phyloP scores from a whole-genome alignment of 148 eudicot species.

The Spergularia marina region DNA sequence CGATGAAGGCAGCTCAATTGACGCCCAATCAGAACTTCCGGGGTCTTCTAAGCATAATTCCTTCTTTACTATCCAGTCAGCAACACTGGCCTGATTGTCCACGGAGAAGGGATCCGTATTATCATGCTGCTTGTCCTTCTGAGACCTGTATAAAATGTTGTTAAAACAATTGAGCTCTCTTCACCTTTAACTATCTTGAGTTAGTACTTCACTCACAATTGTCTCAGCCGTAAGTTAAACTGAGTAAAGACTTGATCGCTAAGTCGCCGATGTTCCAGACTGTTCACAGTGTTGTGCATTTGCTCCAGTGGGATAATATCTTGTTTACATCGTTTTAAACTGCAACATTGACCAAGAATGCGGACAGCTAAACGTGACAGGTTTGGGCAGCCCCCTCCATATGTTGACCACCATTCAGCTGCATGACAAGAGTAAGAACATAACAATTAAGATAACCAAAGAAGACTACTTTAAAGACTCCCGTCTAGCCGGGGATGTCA shows the following conservation, averaged over 20 bases:
- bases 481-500: too few species aligned
- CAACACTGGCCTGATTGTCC: conserved; percentile 39
- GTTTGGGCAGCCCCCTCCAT: conserved; percentile 86
- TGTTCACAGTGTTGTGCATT: conserved; percentile 57
- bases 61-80: conserved; percentile 59
- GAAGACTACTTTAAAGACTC: not conserved
- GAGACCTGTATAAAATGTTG: conserved; percentile 34
- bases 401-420: conserved; percentile 99
- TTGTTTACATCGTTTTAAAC: conserved; percentile 50
- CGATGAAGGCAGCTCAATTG: conserved; percentile 56
- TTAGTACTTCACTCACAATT: conserved; percentile 44
- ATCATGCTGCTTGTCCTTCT: conserved; percentile 53
- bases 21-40: conserved; percentile 62
- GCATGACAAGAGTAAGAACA: conserved; percentile 15
- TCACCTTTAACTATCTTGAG: not conserved
- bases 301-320: conserved; percentile 48
- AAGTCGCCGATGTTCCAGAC: conserved; percentile 77
- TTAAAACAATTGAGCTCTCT: not conserved
- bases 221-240: conserved; percentile 64
- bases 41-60: conserved; percentile 51
- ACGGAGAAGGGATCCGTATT: conserved; percentile 55
- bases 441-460: not conserved
- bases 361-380: conserved; percentile 80
- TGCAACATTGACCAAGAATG: conserved; percentile 85
- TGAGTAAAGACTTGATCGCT: conserved; percentile 77